Evolutionary conservation across 179 eudicot species (phyloP), one percentile per base, ranked within the genome.

Genomic region (Heliamphora pulchella): DNA sequence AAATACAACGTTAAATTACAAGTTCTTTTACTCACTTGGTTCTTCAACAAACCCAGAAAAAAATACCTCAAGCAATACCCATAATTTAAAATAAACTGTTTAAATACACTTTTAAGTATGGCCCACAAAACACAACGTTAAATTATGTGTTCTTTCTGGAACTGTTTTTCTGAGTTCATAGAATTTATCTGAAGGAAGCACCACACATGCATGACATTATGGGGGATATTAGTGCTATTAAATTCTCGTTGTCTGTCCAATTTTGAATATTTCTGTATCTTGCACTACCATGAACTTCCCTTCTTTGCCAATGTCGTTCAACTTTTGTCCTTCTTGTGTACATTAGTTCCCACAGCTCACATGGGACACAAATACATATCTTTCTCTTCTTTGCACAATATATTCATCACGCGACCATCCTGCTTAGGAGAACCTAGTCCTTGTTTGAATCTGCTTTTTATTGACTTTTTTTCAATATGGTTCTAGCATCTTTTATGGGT

Each of bases 161-260:
- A 31, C 31, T 31, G 31, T 31, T 31, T 31, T 31, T 31, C 31
- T 31, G 31, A 31, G 31, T 31, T 6, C 11, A 64, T n/a, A 53
- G 64, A 53, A 64, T 10, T 41, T 10, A 46, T 39, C 20, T 71
- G 43, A 14, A 48, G 8, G 71, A 8, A 63, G 65, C 79, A 74
- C 64, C 62, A 51, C 79, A 78, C 80, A 71, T 72, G 78, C 51
- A 55, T 69, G 18, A 61, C 58, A 22, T 75, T 6, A 57, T 5
- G 8, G 22, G 57, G 44, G 70, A 51, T 66, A 31, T 68, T 70
- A 71, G 71, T 67, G 71, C 66, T 59, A 6, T 64, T 22, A 69
- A 79, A 63, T 84, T 78, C 83, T 55, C 67, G 48, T 46, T 81
- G 79, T 61, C 78, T 79, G 70, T 44, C 80, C 61, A 66, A 66